Evolutionary conservation across 2,329 filamentous ascomycete species (phyloP), one percentile per base, ranked within the genome.

Genomic region (Huntiella moniliformis): DNA sequence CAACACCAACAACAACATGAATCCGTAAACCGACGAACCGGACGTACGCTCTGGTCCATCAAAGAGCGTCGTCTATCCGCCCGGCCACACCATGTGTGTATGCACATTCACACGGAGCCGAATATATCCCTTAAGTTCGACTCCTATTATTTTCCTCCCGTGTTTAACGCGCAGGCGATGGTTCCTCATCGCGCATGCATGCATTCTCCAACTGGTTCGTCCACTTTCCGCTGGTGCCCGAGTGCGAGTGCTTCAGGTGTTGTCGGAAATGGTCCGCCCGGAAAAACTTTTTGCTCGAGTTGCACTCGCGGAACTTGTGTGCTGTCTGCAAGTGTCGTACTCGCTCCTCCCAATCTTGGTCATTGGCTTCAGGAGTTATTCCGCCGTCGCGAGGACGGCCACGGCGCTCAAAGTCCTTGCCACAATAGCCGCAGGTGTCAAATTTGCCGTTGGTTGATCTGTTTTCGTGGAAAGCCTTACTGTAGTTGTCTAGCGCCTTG

Each of bases 241-340:
- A 84, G 63, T 96, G 91, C 60, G 86, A 95, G 61, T 98, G 91
- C 67, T 96, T 98, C 49, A 98, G 68, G 63, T 98, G 91, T 62
- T 98, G 91, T 50, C 91, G 78, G 68, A 98, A 98, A 60, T 98
- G 91, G 61, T 98, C 91, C 32, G 91, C 91, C 34, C 91, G 76
- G 66, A 82, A 98, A 61, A 98, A 98, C 61, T 96, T 96, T 68
- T 98, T 98, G 54, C 82, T 82, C 56, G 91, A 86, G 61, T 98
- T 98, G 71, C 91, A 98, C 64, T 96, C 91, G 52, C 86, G 77
- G 59, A 94, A 98, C 59, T 98, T 98, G 67, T 98, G 91, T 52
- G 86, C 74, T 55, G 83, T 79, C 57, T 86, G 87, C 45, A 98
- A 66, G 64, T 98, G 91, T 47, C 82, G 79, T 45, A 87, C 77